Base-by-base conservation (phyloP, 805 yeast genomes). In the Candida ascalaphidarum region DNA sequence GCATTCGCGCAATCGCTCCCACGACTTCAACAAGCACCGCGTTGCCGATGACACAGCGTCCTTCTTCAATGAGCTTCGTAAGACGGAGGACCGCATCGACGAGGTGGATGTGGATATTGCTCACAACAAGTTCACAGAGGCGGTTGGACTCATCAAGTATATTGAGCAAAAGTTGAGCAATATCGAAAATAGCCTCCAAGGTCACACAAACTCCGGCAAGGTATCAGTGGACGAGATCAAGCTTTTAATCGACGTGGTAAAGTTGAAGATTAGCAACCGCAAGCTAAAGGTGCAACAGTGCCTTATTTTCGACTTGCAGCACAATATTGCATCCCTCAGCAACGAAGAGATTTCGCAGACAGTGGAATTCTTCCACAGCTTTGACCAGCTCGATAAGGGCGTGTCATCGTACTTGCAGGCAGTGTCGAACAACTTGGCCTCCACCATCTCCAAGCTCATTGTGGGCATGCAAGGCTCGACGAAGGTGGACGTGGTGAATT, bases 61-160 rank as follows among this genome's bases (percentile, higher is more conserved):
- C 43, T 29, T 59, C 11, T 56, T 72, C 36, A 60, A 64, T 30
- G 68, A 57, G 12, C 55, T 79, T 31, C 68, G 71, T 31, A 54
- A 55, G 17, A 57, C 76, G 10, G 86, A 79, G 41, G 80, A 76
- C 29, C 52, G 61, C 18, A 58, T 81, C 11, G 85, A 81, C 43
- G 84, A 79, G 31, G 63, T 80, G 23, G 92, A 82, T 46, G 72
- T 78, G 10, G 64, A 64, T 30, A 61, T 81, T 15, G 78, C 83
- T 8, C 77, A 80, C 41, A 68, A 71, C 29, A 64, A 68, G 31
- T 78, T 67, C 40, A 52, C 47, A 28, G 60, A 56, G 23, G 62
- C 72, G 4, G 70, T 68, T 12, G 66, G 65, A 6, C 42, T 58
- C 16, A 50, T 63, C 23, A 46, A 46, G 17, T 58, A 58, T 35